phyloP scores from a whole-genome alignment of 164 flowering plant species.

The Platanus orientalis region DNA sequence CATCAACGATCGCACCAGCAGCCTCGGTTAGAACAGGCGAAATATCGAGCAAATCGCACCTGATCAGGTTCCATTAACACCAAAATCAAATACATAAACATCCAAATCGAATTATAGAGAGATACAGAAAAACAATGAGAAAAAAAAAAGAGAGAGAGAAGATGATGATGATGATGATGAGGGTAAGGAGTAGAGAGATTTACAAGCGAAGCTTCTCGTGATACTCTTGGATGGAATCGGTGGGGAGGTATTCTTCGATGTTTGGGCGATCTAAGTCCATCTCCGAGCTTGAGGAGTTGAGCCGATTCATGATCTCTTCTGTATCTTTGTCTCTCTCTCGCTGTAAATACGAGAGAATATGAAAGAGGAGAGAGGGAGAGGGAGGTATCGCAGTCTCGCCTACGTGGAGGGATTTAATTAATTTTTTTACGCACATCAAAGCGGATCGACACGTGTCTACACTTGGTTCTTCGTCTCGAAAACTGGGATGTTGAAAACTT shows the following conservation, averaged over 20 bases:
- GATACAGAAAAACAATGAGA: background rate
- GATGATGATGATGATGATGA: background rate
- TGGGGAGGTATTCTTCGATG: constrained; percentile 78
- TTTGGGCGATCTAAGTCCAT: constrained; percentile 84
- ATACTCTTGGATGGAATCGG: constrained; percentile 63
- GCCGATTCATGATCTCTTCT: constrained; percentile 3
- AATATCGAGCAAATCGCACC: constrained; percentile 89
- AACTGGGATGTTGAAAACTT: too few relatives aligned
- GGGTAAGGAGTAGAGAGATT: background rate
- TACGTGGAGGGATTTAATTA: too few relatives aligned
- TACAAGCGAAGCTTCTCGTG: constrained; percentile 77
- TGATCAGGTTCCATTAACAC: constrained; percentile 15
- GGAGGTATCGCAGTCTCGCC: too few relatives aligned
- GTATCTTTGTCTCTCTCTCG: background rate
- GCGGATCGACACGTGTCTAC: too few relatives aligned
- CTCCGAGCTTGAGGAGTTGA: constrained; percentile 46
- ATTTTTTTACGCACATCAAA: too few relatives aligned
- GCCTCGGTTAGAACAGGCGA: constrained; percentile 87
- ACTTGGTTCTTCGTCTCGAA: too few relatives aligned
- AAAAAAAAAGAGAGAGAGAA: background rate
- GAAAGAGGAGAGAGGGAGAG: too few relatives aligned
- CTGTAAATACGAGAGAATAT: too few relatives aligned
- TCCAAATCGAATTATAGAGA: background rate
- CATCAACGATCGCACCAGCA: constrained; percentile 94
- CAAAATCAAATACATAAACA: background rate